Conservation (phyloP, 2,329 filamentous ascomycete genomes). For the Cordyceps pruinosa region DNA sequence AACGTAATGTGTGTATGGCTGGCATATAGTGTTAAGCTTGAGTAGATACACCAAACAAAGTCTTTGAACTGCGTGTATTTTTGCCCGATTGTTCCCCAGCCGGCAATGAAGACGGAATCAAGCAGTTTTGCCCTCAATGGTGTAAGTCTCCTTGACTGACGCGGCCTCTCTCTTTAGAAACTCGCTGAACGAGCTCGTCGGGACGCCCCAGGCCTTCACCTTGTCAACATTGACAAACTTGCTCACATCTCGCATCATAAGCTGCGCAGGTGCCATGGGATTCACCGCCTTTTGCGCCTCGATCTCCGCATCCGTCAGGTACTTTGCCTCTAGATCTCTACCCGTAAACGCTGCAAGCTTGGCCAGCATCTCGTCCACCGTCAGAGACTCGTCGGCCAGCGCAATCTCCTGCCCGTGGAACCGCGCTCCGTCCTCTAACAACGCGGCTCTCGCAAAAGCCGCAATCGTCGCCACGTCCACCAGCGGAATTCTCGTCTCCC, state of each 20-base stretch:
- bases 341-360: slow-evolving; percentile 29
- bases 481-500: slow-evolving; percentile 33
- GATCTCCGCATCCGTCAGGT: slow-evolving; percentile 36
- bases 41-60: too few relatives aligned
- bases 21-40: too few relatives aligned
- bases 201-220: slow-evolving; percentile 31
- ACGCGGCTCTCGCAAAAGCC: slow-evolving; percentile 34
- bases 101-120: too few relatives aligned
- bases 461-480: slow-evolving; percentile 43
- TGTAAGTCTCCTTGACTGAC: slow-evolving; percentile 25
- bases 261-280: slow-evolving; percentile 33
- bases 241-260: slow-evolving; percentile 27
- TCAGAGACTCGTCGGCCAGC: slow-evolving; percentile 35
- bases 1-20: too few relatives aligned
- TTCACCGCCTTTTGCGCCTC: slow-evolving; percentile 26
- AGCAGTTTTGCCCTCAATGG: too few relatives aligned
- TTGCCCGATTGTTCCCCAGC: too few relatives aligned
- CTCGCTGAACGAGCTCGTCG: slow-evolving; percentile 34
- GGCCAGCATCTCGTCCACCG: slow-evolving; percentile 28
- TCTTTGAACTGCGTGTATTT: too few relatives aligned
- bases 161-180: slow-evolving; percentile 36
- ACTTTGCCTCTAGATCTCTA: slow-evolving; percentile 29
- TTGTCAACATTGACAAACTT: slow-evolving; percentile 30
- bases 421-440: slow-evolving; percentile 32
- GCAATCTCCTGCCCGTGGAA: slow-evolving; percentile 35